Conservation (phyloP, 2,329 filamentous ascomycete genomes). For the Epicoccum sorghinum region DNA sequence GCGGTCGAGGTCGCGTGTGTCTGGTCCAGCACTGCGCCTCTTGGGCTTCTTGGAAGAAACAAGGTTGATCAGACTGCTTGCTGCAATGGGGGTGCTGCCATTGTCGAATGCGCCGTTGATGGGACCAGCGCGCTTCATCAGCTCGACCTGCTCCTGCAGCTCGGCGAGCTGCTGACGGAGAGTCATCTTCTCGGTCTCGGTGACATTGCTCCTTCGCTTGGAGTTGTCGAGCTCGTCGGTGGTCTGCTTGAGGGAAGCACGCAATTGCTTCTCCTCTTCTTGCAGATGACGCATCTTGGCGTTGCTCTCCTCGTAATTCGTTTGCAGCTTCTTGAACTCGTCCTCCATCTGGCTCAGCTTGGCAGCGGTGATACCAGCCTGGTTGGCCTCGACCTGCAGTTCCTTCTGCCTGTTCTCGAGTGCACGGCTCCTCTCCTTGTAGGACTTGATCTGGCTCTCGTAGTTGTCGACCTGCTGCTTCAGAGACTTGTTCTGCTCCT, state of each 20-base stretch:
- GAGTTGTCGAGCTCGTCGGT: constrained; percentile 82
- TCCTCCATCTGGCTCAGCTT: constrained; percentile 90
- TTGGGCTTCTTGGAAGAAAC: constrained; percentile 98
- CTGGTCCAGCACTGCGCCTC: constrained; percentile 86
- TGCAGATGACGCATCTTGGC: constrained; percentile 92
- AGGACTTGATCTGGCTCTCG: constrained; percentile 93
- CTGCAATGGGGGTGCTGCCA: constrained; percentile 58
- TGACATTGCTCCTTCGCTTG: constrained; percentile 73
- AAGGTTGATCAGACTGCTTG: constrained; percentile 89
- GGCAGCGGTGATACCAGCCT: constrained; percentile 93
- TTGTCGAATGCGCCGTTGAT: constrained; percentile 71
- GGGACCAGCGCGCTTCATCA: constrained; percentile 79
- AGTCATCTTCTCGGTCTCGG: constrained; percentile 84
- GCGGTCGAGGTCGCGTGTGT: constrained; percentile 83
- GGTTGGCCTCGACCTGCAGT: constrained; percentile 93
- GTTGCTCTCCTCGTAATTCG: constrained; percentile 87
- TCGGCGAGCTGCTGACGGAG: constrained; percentile 88
- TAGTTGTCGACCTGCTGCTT: constrained; percentile 91
- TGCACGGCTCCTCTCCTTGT: constrained; percentile 89
- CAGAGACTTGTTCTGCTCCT: constrained; percentile 90
- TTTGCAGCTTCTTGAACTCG: constrained; percentile 91
- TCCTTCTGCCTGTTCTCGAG: constrained; percentile 91
- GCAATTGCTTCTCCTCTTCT: constrained; percentile 86
- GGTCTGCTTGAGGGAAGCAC: constrained; percentile 79
- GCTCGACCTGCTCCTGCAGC: constrained; percentile 88